Base-by-base conservation (phyloP, 2,329 filamentous ascomycete species). In the Talaromyces piceae region DNA sequence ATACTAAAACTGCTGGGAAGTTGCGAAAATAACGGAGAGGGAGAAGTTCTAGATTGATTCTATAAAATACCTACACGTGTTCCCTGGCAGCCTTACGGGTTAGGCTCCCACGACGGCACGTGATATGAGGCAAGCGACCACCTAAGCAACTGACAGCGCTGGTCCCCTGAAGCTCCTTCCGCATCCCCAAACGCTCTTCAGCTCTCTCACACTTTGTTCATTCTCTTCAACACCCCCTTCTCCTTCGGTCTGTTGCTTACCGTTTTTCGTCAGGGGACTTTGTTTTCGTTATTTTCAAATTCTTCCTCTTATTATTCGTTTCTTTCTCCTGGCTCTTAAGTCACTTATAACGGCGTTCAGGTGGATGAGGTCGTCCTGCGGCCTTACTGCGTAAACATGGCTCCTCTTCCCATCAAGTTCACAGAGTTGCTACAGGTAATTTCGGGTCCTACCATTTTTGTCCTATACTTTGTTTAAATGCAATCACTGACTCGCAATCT, bases 371-470 rank as follows among this genome's bases (percentile, higher is more conserved):
- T 69, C 67, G 64, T 65, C 55, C 61, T 63, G 58, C 67, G 65
- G 65, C 68, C 64, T 63, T 67, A 56, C 59, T 67, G 55, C 61
- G 66, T 70, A 72, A 73, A 67, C 70, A 76, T 76, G 73, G 73
- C 73, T 66, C 81, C 84, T 73, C 78, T 94, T 68, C 89, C 88
- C 67, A 95, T 95, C 76, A 90, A 89, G 78, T 94, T 95, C 74
- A 87, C 86, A 71, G 90, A 95, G 83, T 82, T 91, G 67, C 80
- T 91, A 71, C 87, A 91, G 78, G 82, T 85, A 73, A 58, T 69
- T 64, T 72, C 67, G 60, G 65, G 75, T 55, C 73, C 43, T 30
- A 26, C 33, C 31, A 13, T 47, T n/a, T n/a, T n/a, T n/a, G n/a
- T n/a, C n/a, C 44, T n/a, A n/a, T 23, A n/a, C 37, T 22, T 11